Evolutionary conservation across 495 filamentous ascomycete genomes (phyloP).

Genomic region (Symbiotaphrina buchneri): DNA sequence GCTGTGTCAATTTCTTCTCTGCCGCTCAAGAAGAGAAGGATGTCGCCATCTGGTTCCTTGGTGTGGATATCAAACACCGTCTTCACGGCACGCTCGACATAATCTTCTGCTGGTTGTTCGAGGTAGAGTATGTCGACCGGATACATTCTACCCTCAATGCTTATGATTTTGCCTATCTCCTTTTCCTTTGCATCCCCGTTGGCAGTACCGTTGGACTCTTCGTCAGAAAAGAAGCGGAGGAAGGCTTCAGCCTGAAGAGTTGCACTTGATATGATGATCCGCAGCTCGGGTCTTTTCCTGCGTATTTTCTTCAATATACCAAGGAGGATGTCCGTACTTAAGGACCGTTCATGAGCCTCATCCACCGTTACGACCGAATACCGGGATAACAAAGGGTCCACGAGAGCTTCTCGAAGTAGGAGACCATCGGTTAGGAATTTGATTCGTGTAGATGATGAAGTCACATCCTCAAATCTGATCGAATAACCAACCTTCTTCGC

Average conservation of each 20-base stretch:
- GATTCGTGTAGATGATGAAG: constrained; percentile 69
- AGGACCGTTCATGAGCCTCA: constrained; percentile 87
- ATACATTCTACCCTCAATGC: constrained; percentile 76
- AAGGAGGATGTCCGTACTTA: constrained; percentile 85
- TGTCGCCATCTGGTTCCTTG: constrained; percentile 52
- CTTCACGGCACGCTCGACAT: constrained; percentile 66
- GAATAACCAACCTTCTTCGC: constrained; percentile 54
- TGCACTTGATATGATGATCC: constrained; percentile 84
- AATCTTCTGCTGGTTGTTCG: constrained; percentile 62
- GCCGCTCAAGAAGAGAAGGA: constrained; percentile 81
- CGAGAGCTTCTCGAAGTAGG: constrained; percentile 78
- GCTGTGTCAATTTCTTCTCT: constrained; percentile 81
- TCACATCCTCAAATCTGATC: constrained; percentile 89
- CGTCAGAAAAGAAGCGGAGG: constrained; percentile 48
- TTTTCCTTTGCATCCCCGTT: constrained; percentile 9
- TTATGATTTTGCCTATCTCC: constrained; percentile 50
- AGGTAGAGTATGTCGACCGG: constrained; percentile 80
- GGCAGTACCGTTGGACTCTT: constrained; percentile 18
- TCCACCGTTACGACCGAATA: constrained; percentile 99
- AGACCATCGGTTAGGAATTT: constrained; percentile 96
- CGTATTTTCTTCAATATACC: constrained; percentile 89
- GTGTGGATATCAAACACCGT: constrained; percentile 86
- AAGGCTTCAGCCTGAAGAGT: constrained; percentile 87
- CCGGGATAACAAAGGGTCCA: constrained; percentile 75
- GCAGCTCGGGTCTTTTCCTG: constrained; percentile 57